A percentile compares a stretch with the other conserved stretches of the same genome.
phyloP scores from a whole-genome alignment of 2,329 filamentous ascomycete species.

The Seiridium unicorne region DNA sequence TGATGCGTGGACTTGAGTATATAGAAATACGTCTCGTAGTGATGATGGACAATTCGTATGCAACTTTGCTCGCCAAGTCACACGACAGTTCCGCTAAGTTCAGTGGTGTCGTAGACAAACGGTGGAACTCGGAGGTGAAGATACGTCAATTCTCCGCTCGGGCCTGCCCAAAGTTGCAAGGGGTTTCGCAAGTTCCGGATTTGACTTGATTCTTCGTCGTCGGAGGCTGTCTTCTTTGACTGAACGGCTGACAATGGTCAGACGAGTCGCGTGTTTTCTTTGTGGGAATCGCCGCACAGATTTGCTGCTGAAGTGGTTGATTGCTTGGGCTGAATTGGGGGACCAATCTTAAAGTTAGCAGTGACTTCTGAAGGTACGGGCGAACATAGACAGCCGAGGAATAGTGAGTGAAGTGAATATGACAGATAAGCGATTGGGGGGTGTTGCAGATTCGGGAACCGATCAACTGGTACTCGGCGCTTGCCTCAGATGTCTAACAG shows the following conservation, averaged over 20 bases:
- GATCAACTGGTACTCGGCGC: slow-evolving; percentile 5
- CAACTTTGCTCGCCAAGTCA: not conserved
- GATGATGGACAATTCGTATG: not conserved
- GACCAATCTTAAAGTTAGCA: slow-evolving; percentile 3
- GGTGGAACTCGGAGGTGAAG: not conserved
- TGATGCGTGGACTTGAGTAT: not conserved
- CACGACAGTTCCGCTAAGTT: not conserved
- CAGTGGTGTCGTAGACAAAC: not conserved
- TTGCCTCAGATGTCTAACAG: slow-evolving; percentile 7
- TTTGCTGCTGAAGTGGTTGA: not conserved
- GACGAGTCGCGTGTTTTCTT: slow-evolving; percentile 5
- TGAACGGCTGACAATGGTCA: not conserved
- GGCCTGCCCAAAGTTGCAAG: slow-evolving; percentile 7
- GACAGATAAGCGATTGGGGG: not conserved
- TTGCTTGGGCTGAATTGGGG: not conserved
- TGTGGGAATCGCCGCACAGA: slow-evolving; percentile 7
- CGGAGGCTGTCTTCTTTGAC: not conserved
- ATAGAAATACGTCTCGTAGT: not conserved
- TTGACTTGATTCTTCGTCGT: not conserved
- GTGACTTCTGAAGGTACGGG: not conserved
- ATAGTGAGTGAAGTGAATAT: not conserved
- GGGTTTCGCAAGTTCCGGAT: not conserved
- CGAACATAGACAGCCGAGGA: not conserved
- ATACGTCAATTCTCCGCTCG: slow-evolving; percentile 1
- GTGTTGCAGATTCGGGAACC: not conserved